Evolutionary conservation across 345 rosid genomes (phyloP).

Genomic region (Ceriops decandra): DNA sequence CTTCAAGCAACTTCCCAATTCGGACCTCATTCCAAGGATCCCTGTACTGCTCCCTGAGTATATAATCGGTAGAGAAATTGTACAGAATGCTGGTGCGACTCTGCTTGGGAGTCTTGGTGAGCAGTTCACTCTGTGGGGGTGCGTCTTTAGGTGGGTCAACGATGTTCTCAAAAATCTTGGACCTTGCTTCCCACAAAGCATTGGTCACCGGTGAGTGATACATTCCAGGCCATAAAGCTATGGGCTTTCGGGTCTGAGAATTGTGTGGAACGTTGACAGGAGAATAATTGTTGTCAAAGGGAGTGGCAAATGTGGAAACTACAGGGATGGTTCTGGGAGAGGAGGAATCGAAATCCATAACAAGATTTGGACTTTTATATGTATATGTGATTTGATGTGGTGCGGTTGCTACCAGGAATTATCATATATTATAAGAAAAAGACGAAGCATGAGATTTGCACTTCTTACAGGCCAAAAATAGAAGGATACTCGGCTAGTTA

Average conservation of each 20-base stretch:
- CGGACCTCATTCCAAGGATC: constrained; percentile 95
- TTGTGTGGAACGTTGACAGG: constrained; percentile 13
- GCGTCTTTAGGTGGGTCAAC: constrained; percentile 82
- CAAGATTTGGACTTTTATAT: not conserved
- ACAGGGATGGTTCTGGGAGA: constrained; percentile 55
- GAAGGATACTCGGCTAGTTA: too few species aligned
- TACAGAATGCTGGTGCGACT: constrained; percentile 66
- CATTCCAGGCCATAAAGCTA: constrained; percentile 89
- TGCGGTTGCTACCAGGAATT: not conserved
- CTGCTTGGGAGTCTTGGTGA: constrained; percentile 53
- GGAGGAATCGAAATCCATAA: constrained; percentile 22
- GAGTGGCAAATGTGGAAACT: constrained; percentile 57
- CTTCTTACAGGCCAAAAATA: too few species aligned
- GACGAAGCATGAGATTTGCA: too few species aligned
- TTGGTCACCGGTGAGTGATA: constrained; percentile 73
- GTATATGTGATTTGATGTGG: not conserved
- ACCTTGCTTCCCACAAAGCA: constrained; percentile 82
- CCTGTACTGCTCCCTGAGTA: constrained; percentile 72
- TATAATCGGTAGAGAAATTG: constrained; percentile 61
- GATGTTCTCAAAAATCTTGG: constrained; percentile 63
- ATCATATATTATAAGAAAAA: not conserved
- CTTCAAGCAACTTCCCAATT: constrained; percentile 80
- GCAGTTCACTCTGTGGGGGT: constrained; percentile 71
- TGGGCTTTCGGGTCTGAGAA: constrained; percentile 46
- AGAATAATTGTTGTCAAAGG: constrained; percentile 30